These are phyloP conservation scores for Zygosaccharomyces bisporus DNA, from an alignment of 805 yeast genomes.

Conservation along the genomic window DNA sequence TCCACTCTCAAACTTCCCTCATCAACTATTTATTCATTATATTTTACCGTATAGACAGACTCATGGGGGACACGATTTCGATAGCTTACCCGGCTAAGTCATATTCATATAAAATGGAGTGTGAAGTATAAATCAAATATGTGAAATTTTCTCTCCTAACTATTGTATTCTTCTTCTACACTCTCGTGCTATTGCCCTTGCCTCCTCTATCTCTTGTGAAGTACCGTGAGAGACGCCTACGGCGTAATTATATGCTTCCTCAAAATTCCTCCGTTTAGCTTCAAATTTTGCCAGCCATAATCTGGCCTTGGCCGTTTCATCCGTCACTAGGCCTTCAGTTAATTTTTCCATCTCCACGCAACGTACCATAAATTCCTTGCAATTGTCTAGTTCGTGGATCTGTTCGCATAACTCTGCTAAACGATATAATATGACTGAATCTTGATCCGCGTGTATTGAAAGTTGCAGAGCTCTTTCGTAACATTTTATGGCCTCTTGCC, in stretches of 20 bases:
- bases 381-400: slow-evolving; percentile 47
- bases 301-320: slow-evolving; percentile 74
- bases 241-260: slow-evolving; percentile 69
- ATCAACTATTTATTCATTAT: neutral
- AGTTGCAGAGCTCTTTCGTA: slow-evolving; percentile 70
- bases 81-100: neutral
- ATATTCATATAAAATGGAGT: neutral
- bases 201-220: slow-evolving; percentile 87
- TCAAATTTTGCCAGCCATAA: slow-evolving; percentile 82
- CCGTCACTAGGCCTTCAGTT: slow-evolving; percentile 58
- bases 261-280: slow-evolving; percentile 51
- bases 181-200: slow-evolving; percentile 75
- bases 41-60: too few relatives aligned
- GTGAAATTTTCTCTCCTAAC: too few relatives aligned
- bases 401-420: slow-evolving; percentile 66
- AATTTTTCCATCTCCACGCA: slow-evolving; percentile 56
- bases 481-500: slow-evolving; percentile 71
- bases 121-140: too few relatives aligned
- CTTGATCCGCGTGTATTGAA: slow-evolving; percentile 50
- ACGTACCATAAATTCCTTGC: slow-evolving; percentile 57
- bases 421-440: slow-evolving; percentile 51
- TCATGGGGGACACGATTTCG: neutral
- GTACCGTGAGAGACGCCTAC: slow-evolving; percentile 66
- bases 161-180: slow-evolving; percentile 48
- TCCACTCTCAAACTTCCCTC: neutral